Conservation (phyloP, 2,329 filamentous ascomycete species). For the Neurospora sp. region DNA sequence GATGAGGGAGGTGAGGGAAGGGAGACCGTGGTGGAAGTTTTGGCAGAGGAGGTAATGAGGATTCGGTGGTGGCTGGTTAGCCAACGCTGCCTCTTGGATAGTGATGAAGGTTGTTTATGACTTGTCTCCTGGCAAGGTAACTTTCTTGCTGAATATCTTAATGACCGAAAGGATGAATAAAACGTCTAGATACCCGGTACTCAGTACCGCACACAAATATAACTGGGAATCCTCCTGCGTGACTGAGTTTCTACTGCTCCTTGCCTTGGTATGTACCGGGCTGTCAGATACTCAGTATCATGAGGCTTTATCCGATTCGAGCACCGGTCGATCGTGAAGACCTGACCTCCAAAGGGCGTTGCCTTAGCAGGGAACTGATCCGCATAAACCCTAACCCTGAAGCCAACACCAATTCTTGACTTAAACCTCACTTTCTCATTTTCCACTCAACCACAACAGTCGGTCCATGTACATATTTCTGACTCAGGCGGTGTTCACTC, state of each 20-base stretch:
- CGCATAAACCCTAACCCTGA: not conserved
- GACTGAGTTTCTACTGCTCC: not conserved
- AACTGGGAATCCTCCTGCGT: not conserved
- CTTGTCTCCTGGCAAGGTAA: not conserved
- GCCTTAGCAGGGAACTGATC: not conserved
- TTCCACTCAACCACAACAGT: not conserved
- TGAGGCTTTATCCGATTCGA: not conserved
- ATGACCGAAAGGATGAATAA: not conserved
- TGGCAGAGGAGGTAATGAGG: slow-evolving; percentile 34
- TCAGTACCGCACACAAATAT: not conserved
- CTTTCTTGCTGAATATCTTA: not conserved
- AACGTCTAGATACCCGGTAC: not conserved
- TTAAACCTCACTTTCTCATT: not conserved
- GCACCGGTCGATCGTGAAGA: not conserved
- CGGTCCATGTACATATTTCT: not conserved
- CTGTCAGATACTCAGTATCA: not conserved
- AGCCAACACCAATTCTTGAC: not conserved
- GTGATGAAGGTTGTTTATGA: not conserved
- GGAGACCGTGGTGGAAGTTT: slow-evolving; percentile 47
- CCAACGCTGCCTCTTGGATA: not conserved
- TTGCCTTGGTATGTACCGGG: not conserved
- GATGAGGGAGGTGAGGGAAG: slow-evolving; percentile 18
- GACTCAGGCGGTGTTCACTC: not conserved
- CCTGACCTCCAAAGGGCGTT: not conserved
- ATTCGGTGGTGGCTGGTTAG: not conserved